A percentile compares a stretch with the other conserved stretches of the same genome.
Evolutionary conservation across 228 moss, liverwort and hornwort genomes (phyloP).

Genomic region (Sphagnum fallax): DNA sequence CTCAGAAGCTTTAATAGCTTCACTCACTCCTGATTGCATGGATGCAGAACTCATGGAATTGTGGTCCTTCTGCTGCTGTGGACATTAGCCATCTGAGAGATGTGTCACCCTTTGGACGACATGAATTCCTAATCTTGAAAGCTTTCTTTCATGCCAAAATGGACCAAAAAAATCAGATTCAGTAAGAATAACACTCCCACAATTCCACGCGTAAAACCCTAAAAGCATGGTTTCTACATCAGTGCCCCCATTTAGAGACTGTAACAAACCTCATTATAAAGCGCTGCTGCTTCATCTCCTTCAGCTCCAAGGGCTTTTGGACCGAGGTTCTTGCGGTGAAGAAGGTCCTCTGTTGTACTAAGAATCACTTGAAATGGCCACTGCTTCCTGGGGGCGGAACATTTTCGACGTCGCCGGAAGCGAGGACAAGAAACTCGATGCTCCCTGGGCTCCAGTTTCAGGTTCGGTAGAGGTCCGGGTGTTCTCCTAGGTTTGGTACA

Average conservation of each 20-base stretch:
- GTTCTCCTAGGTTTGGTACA: too few relatives aligned
- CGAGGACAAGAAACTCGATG: conserved; percentile 18
- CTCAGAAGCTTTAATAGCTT: conserved; percentile 48
- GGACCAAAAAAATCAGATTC: too few relatives aligned
- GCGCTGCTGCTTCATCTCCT: conserved; percentile 58
- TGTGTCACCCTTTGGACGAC: too few relatives aligned
- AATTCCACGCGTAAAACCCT: too few relatives aligned
- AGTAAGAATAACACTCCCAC: too few relatives aligned
- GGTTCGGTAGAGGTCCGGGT: too few relatives aligned
- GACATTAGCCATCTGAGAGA: too few relatives aligned
- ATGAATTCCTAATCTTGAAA: too few relatives aligned
- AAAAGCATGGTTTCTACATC: too few relatives aligned
- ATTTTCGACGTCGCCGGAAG: conserved; percentile 65
- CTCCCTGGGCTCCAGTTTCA: conserved; percentile 29
- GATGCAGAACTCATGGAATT: conserved; percentile 60
- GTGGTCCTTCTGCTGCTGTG: conserved; percentile 84
- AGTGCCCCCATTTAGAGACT: too few relatives aligned
- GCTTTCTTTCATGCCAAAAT: too few relatives aligned
- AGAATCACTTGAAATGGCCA: conserved; percentile 85
- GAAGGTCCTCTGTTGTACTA: conserved; percentile 68
- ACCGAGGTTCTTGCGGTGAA: conserved; percentile 67
- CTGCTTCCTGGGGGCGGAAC: conserved; percentile 75
- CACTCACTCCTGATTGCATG: conserved; percentile 61
- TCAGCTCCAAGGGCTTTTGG: conserved; percentile 65
- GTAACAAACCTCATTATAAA: conserved; percentile 61